Base-by-base conservation (phyloP, 148 eudicot species). In the Chenopodium quinoa region DNA sequence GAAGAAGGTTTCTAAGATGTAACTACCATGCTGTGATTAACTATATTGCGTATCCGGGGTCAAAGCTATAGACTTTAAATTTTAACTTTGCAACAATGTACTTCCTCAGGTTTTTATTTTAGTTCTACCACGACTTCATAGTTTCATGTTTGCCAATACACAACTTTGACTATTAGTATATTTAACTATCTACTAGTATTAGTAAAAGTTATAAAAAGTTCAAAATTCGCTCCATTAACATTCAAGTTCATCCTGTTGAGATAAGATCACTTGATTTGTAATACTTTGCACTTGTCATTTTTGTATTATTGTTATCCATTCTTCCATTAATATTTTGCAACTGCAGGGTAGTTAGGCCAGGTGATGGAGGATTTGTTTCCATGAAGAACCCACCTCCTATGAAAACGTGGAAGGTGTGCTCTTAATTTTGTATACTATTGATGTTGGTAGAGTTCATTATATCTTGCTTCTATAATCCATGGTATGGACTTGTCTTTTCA, bases 371-470 rank as follows among this genome's bases (percentile, higher is more conserved):
- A 75, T 91, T 88, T 88, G 91, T 90, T 78, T 94, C 99, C 72
- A 90, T 92, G 79, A 94, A 94, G 90, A 97, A 92, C 84, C 86
- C 89, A 82, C 82, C 90, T 84, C 88, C 89, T 75, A 79, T 75
- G 79, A 97, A 94, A 90, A 84, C 91, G 64, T 97, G 99, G 99
- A 96, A 97, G 98, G 99, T 97, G 75, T 74, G 86, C 29, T 78
- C 76, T 34, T 78, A 64, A 77, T 77, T 71, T 72, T 79, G 40
- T 54, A 37, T 8, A 47, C 17, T 76, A 44, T 79, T 80, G 80
- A 58, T 84, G 69, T 47, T 29, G 81, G 82, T 67, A 17, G 83
- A 27, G 63, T 65, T 79, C 63, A 47, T 64, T 25, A 23, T 67
- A 54, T 22, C 27, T 20, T 85, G 52, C 70, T 29, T 72, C 63